Base-by-base conservation (phyloP, 2,329 filamentous ascomycete species). In the Ophiostoma australiae region DNA sequence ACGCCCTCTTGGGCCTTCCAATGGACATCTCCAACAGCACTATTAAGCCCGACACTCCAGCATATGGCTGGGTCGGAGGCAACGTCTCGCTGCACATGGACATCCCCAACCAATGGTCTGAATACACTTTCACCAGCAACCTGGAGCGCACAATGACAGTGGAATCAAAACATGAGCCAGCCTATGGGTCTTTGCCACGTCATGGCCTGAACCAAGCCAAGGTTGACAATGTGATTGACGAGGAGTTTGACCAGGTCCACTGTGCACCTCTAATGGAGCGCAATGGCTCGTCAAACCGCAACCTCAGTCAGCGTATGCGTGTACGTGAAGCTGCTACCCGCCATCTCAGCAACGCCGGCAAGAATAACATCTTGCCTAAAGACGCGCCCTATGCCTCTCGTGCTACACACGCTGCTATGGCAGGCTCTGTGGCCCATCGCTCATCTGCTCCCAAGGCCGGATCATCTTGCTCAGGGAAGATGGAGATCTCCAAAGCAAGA, bases 261-360 rank as follows among this genome's bases (percentile, higher is more conserved):
- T 86, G 85, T 10, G 82, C 80, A 72, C 83, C 82, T 73, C 86
- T 84, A 74, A 78, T 76, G 70, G 81, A 77, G 73, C 86, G 84
- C 0, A 83, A 74, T 1, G 78, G 78, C 4, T 86, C 84, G 0
- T 65, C 61, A 6, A 15, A n/a, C 17, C 61, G 61, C 31, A 65
- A 37, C 31, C 61, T 17, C 20, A 35, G 31, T 15, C 76, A 84
- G 0, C 82, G 81, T 48, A 78, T 78, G 10, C 84, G 85, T 13
- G 81, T 78, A 10, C 84, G 85, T 13, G 81, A 85, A 69, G 81
- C 84, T 0, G 79, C 83, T 2, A 78, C 79, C 58, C 81, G 82
- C 27, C 82, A 85, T 35, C 31, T 65, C 23, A 77, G 81, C 61
- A 83, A 83, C 35, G 81, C 80, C 69, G 76, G 72, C 68, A 77